Evolutionary conservation across 345 rosid genomes (phyloP).

Genomic region (Kandelia obovata): DNA sequence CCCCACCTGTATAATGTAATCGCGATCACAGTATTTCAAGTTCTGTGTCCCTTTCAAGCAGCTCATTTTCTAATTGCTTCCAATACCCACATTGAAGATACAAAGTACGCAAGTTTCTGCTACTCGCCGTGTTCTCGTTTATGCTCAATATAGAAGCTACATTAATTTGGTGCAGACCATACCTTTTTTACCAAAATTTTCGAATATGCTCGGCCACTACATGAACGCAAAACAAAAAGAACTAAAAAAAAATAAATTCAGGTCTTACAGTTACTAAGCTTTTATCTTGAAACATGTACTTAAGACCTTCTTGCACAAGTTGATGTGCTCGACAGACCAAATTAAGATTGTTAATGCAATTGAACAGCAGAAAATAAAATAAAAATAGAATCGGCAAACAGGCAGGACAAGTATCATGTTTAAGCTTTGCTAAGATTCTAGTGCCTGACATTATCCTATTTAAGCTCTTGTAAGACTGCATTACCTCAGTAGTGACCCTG

Average conservation of each 20-base stretch:
- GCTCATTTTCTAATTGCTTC: too few species aligned
- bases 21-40: background rate
- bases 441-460: background rate
- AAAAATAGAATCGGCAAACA: constrained; percentile 19
- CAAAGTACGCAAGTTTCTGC: background rate
- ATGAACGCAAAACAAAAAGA: background rate
- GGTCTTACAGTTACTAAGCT: constrained; percentile 90
- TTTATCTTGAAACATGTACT: constrained; percentile 99
- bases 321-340: constrained; percentile 99
- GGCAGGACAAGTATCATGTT: constrained; percentile 2
- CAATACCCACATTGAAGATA: too few species aligned
- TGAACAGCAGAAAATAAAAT: constrained; percentile 58
- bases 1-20: background rate
- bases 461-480: background rate
- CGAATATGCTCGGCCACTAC: background rate
- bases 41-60: too few species aligned
- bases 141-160: constrained; percentile 98
- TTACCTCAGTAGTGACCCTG: constrained; percentile 96
- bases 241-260: background rate
- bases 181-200: constrained; percentile 50
- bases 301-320: constrained; percentile 99
- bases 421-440: too few species aligned
- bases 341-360: constrained; percentile 87
- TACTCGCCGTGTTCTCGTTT: constrained; percentile 82
- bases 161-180: constrained; percentile 99